Base-by-base conservation (phyloP, 2,329 filamentous ascomycete species). In the Pseudonectria buxi region DNA sequence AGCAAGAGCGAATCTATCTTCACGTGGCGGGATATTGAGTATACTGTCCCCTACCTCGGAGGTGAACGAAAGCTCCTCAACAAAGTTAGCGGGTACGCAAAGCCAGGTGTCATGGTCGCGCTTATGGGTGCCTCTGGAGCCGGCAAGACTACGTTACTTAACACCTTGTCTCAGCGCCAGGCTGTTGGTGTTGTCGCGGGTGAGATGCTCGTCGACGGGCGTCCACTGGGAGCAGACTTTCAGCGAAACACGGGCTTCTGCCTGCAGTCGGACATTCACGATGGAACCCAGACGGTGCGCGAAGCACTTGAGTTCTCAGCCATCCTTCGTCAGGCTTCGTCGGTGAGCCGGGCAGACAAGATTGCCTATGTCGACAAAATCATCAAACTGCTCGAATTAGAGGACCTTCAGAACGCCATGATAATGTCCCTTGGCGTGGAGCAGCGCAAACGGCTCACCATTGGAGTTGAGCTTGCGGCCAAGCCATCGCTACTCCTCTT, bases 111-210 rank as follows among this genome's bases (percentile, higher is more conserved):
- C 13, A 80, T 94, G 74, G 78, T 86, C 28, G 86, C 86, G 0
- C 65, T 94, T 1, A 86, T 92, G 69, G 87, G 87, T 35, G 83
- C 83, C 2, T 86, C 78, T 4, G 85, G 84, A 28, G 86, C 87
- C 7, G 87, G 86, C 10, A 94, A 94, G 62, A 89, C 85, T 0
- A 92, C 86, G 0, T 65, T 94, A 0, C 68, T 94, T 13, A 88
- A 92, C 57, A 86, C 83, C 0, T 56, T 76, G 1, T 79, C 84
- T 0, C 83, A 89, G 51, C 75, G 86, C 3, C 81, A 87, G 55
- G 78, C 67, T 12, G 70, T 86, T 67, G 86, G 85, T 10, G 78
- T 85, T 13, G 78, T 89, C 18, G 71, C 69, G 9, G 85, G 86
- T 30, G 76, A 85, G 41, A 86, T 89, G 71, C 61, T 86, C n/a